Percentiles rank a stretch among this genome's conserved stretches.
phyloP scores from a whole-genome alignment of 345 rosid genomes.

The Populus ilicifolia region DNA sequence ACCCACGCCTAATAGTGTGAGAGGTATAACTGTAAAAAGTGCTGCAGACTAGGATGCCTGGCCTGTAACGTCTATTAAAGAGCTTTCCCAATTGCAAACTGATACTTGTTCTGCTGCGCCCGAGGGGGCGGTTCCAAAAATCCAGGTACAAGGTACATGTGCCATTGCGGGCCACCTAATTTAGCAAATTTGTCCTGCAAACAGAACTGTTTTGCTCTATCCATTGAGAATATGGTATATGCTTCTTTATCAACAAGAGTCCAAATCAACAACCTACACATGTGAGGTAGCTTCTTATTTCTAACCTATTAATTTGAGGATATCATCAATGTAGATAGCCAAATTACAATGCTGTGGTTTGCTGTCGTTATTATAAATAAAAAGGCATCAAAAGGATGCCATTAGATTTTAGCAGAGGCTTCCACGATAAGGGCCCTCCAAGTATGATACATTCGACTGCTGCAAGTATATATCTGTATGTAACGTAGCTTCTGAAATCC shows the following conservation, averaged over 20 bases:
- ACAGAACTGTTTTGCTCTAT: not conserved
- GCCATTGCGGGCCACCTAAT: conserved; percentile 4
- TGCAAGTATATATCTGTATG: conserved; percentile 13
- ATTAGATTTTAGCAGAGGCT: conserved; percentile 12
- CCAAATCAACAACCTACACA: not conserved
- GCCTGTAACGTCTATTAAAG: conserved; percentile 2
- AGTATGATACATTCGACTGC: not conserved
- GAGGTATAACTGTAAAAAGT: conserved; percentile 11
- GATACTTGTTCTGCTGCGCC: not conserved
- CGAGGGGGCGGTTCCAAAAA: conserved; percentile 1
- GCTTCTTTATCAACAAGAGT: not conserved
- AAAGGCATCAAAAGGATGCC: conserved; percentile 3
- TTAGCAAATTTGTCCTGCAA: conserved; percentile 3
- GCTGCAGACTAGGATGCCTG: conserved; percentile 22
- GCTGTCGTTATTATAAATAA: not conserved
- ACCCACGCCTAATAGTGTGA: conserved; percentile 33
- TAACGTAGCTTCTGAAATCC: not conserved
- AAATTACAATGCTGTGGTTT: not conserved
- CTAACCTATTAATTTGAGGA: not conserved
- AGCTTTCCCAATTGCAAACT: conserved; percentile 17
- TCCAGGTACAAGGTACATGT: conserved; percentile 17
- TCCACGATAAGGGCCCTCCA: not conserved
- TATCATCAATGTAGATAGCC: not conserved
- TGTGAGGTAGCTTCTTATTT: not conserved
- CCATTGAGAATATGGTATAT: not conserved